Base-by-base conservation (phyloP, 495 filamentous ascomycete genomes). In the Pyrenula aspistea region DNA sequence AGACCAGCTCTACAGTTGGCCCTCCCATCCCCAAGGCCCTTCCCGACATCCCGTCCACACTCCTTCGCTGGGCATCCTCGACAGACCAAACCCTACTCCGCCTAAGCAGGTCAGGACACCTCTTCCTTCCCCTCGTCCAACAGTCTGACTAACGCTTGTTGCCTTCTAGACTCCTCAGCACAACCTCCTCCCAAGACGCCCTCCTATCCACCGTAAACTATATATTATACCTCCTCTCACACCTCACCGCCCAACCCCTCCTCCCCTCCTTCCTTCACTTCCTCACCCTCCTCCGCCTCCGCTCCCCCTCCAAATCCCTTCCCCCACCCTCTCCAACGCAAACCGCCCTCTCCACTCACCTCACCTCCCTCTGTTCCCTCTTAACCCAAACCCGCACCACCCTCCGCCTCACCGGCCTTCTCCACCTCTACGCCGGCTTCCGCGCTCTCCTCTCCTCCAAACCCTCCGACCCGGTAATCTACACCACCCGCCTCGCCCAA, bases 361-460 rank as follows among this genome's bases (percentile, higher is more conserved):
- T 59, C 71, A 72, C 63, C 58, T 82, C 62, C 53, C 78, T 65
- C 71, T 80, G 70, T 68, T 78, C 57, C 61, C 77, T 73, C 55
- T 65, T 85, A 59, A 83, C 84, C 61, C 89, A 92, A 72, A 78
- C 82, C 52, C 74, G 90, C 49, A 86, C 84, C 49, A 89, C 89
- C 61, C 67, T 86, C 54, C 82, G 92, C 0, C 77, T 96, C 2
- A 89, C 87, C 78, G 89, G 84, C 0, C 73, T 96, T 12, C 63
- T 96, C 15, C 77, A 80, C 2, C 84, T 96, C 61, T 94, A 86
- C 70, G 74, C 79, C 24, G 91, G 87, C 86, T 86, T 76, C 10
- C 76, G 77, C 3, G 60, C 71, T 0, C 77, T 83, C 0, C 61
- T 84, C 1, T 68, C 72, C 51, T 65, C 64, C 2, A 80, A 80